phyloP scores from a whole-genome alignment of 441 rosid species.

The Erodium moschatum region DNA sequence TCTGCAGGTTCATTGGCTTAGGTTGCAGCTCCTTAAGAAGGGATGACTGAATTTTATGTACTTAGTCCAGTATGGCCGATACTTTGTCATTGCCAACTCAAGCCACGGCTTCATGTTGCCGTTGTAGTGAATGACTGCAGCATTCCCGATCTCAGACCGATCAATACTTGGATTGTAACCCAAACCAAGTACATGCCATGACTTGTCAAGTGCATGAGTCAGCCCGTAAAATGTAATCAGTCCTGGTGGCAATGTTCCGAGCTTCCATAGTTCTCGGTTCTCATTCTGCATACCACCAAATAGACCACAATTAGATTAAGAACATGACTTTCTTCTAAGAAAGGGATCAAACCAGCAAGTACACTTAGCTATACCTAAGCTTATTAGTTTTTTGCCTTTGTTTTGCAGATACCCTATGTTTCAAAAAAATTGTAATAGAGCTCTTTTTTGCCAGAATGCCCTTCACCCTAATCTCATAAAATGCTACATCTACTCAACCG shows the following conservation, averaged over 20 bases:
- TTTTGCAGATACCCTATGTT: too few species aligned
- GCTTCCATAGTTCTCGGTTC: slow-evolving; percentile 54
- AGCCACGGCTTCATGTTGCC: slow-evolving; percentile 98
- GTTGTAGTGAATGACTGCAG: slow-evolving; percentile 80
- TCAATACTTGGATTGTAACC: slow-evolving; percentile 71
- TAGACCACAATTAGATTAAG: neutral
- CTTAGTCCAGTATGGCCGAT: slow-evolving; percentile 71
- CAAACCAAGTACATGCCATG: slow-evolving; percentile 86
- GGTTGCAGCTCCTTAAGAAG: slow-evolving; percentile 64
- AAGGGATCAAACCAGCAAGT: neutral
- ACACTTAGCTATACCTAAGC: too few species aligned
- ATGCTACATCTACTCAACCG: too few species aligned
- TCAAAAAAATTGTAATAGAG: too few species aligned
- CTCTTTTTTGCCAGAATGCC: too few species aligned
- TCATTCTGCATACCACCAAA: slow-evolving; percentile 43
- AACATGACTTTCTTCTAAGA: too few species aligned
- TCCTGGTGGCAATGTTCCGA: slow-evolving; percentile 70
- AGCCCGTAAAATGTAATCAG: slow-evolving; percentile 67
- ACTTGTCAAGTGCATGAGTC: slow-evolving; percentile 71
- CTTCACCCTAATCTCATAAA: too few species aligned
- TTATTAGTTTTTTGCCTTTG: too few species aligned
- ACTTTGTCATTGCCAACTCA: slow-evolving; percentile 82
- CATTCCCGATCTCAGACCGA: slow-evolving; percentile 66
- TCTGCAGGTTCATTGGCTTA: slow-evolving; percentile 39
- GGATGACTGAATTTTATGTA: slow-evolving; percentile 82